Evolutionary conservation across 1,139 yeast species (phyloP).

Genomic region (Magnusiomyces suaveolens): DNA sequence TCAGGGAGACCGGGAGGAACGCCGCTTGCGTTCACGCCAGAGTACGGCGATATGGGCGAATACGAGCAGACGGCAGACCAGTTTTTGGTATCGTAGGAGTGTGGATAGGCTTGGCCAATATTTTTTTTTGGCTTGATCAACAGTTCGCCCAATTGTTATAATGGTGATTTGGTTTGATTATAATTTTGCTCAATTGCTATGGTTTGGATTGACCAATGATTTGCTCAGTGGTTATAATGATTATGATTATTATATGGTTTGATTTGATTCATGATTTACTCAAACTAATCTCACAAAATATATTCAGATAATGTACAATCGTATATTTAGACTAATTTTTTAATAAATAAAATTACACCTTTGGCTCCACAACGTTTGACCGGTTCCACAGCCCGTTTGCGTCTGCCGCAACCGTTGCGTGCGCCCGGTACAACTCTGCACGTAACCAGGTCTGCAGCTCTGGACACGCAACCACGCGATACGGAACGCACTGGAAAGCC

Average conservation of each 20-base stretch:
- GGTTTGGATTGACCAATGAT: no score
- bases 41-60: background rate
- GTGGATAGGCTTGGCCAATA: background rate
- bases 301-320: no score
- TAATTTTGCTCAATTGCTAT: no score
- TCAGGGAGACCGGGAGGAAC: background rate
- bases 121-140: no score
- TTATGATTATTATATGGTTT: no score
- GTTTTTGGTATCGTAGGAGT: background rate
- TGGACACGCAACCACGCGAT: conserved; percentile 27
- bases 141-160: no score
- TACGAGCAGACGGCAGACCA: background rate
- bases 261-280: no score
- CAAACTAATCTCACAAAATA: no score
- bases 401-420: conserved; percentile 26
- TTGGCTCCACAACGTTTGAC: conserved; percentile 32
- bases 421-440: conserved; percentile 29
- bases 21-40: background rate
- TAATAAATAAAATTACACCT: no score
- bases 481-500: conserved; percentile 53
- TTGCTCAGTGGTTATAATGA: no score
- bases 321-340: no score
- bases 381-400: conserved; percentile 33
- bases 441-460: conserved; percentile 31
- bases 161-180: no score